These are phyloP conservation scores for Didymella sp. DNA, from an alignment of 2,329 filamentous ascomycete genomes.

Conservation along the genomic window DNA sequence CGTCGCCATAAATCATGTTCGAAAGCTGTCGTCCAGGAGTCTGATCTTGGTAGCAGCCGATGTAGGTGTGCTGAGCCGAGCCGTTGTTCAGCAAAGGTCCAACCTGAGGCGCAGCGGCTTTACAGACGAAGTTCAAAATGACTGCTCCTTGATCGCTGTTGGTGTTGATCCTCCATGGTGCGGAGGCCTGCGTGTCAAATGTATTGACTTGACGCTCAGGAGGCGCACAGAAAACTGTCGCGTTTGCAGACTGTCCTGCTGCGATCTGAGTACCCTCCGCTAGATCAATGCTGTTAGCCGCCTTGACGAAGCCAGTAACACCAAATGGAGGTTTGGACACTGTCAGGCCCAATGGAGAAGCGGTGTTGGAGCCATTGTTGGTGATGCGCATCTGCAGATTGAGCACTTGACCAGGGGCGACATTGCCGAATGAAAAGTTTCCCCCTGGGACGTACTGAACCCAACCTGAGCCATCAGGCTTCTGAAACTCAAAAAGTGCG, in stretches of 20 bases:
- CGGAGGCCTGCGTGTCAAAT: constrained; percentile 57
- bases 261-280: constrained; percentile 62
- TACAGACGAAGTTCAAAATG: constrained; percentile 59
- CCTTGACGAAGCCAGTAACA: constrained; percentile 60
- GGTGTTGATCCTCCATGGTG: constrained; percentile 65
- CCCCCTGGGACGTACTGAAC: constrained; percentile 50
- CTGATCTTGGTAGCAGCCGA: constrained; percentile 64
- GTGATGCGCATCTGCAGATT: constrained; percentile 61
- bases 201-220: constrained; percentile 66
- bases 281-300: constrained; percentile 64
- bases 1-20: constrained; percentile 52
- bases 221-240: constrained; percentile 62
- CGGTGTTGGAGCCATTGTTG: constrained; percentile 54
- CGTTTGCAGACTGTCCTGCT: constrained; percentile 60
- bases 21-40: constrained; percentile 62
- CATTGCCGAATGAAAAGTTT: constrained; percentile 63
- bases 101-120: constrained; percentile 61
- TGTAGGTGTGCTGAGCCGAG: constrained; percentile 59
- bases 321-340: constrained; percentile 69
- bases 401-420: constrained; percentile 59
- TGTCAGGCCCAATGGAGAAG: constrained; percentile 49
- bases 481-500: constrained; percentile 64
- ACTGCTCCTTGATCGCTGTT: constrained; percentile 54
- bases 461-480: constrained; percentile 60
- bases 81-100: constrained; percentile 57